Base-by-base conservation (phyloP, 75 land plant species). In the Pinus taeda region DNA sequence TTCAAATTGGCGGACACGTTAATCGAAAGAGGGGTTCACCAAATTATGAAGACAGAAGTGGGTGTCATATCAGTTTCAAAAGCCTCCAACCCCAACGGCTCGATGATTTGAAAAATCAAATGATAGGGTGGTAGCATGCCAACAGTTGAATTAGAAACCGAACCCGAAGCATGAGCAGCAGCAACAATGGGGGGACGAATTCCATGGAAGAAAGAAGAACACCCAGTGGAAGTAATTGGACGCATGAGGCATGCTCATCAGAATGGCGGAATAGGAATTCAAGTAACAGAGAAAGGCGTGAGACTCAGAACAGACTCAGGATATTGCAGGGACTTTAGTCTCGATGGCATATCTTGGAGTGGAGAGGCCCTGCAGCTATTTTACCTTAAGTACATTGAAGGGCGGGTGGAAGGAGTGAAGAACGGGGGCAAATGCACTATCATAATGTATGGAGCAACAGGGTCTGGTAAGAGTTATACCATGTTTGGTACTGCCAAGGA, bases 391-490 rank as follows among this genome's bases (percentile, higher is more conserved):
- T 83, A 85, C 24, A 81, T 85, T 29, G 81, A 85, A 55, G 24
- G 83, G 6, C 63, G 87, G 17, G 77, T 85, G 26, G 85, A 85
- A 58, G 76, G 75, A 42, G 87, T 85, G 75, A 83, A 83, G 79
- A 37, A 56, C 9, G 87, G 87, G 2, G 85, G 75, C 5, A 56
- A 86, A 53, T 85, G 87, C 71, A 85, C 86, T 11, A 76, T 83
- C 57, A 83, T 85, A 81, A 76, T 85, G 87, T 85, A 85, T 77
- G 87, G 87, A 57, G 86, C 87, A 4, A 85, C 87, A 13, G 87
- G 87, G 2, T 77, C 87, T 30, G 87, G 87, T 18, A 85, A 85
- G 79, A 83, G 86, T 74, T 76, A 85, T 74, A 85, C 87, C 53
- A 85, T 85, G 87, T 85, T 85, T 73, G 87, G 87, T 24, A 62